A percentile compares a stretch with the other conserved stretches of the same genome.
Conservation (phyloP, 345 rosid species). For the Salix viminalis region DNA sequence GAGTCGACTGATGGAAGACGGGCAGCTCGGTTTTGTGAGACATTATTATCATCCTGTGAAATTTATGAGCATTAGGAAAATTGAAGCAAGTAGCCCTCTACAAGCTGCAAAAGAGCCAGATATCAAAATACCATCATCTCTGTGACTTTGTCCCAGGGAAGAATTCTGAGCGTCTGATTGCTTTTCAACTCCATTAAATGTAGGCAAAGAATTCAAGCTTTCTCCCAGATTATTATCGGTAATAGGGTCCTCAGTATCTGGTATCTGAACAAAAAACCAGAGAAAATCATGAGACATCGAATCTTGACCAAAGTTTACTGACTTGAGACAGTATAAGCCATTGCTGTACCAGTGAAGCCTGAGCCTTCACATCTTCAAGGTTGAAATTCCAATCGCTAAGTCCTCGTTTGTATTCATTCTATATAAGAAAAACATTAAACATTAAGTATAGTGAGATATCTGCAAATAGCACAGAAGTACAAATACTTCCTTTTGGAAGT, state of each 20-base stretch:
- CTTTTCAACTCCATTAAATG: slow-evolving; percentile 48
- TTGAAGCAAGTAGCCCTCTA: slow-evolving; percentile 6
- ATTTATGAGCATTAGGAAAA: slow-evolving; percentile 22
- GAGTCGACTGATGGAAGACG: slow-evolving; percentile 34
- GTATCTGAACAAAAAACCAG: slow-evolving; percentile 56
- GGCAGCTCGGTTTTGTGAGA: slow-evolving; percentile 29
- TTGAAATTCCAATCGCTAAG: slow-evolving; percentile 97
- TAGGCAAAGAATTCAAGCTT: slow-evolving; percentile 47
- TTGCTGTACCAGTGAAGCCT: slow-evolving; percentile 81
- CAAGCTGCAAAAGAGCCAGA: slow-evolving; percentile 10
- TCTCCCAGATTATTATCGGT: slow-evolving; percentile 50
- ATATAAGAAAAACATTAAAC: slow-evolving; percentile 17
- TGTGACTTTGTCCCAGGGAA: slow-evolving; percentile 22
- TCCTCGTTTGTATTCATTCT: slow-evolving; percentile 98
- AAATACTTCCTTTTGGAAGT: not conserved
- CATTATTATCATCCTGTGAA: slow-evolving; percentile 54
- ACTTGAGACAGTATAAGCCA: not conserved
- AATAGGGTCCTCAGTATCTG: slow-evolving; percentile 57
- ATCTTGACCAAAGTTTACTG: not conserved
- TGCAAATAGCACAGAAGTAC: not conserved
- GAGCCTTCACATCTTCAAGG: slow-evolving; percentile 96
- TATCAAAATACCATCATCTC: slow-evolving; percentile 36
- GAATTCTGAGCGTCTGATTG: slow-evolving; percentile 35
- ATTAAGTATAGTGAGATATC: not conserved
- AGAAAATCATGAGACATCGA: not conserved